Conservation (phyloP, 371 early-diverging fungal species). For the Saksenaea vasiformis region DNA sequence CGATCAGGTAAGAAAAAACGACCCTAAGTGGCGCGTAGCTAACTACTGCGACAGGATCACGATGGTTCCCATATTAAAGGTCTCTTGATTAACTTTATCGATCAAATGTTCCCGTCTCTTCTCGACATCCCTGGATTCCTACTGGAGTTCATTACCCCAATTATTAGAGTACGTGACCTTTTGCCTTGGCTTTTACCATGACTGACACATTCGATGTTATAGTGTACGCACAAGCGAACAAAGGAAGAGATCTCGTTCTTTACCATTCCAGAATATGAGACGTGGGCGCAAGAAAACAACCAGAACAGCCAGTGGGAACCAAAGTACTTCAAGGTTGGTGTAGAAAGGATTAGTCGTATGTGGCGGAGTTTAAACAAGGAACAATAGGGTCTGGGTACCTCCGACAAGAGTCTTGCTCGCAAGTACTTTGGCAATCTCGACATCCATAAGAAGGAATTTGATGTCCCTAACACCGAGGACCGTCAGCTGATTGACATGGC, state of each 20-base stretch:
- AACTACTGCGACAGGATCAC: constrained; percentile 72
- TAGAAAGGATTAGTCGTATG: neutral
- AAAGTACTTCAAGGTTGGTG: constrained; percentile 94
- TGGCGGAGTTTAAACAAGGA: neutral
- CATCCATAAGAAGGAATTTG: constrained; percentile 91
- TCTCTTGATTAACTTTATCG: constrained; percentile 98
- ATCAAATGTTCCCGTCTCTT: constrained; percentile 97
- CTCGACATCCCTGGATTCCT: constrained; percentile 96
- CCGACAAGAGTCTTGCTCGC: constrained; percentile 90
- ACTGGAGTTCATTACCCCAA: constrained; percentile 99
- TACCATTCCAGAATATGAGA: constrained; percentile 97
- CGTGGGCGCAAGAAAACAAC: constrained; percentile 80
- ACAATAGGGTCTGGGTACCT: constrained; percentile 95
- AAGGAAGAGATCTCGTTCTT: constrained; percentile 80
- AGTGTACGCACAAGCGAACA: constrained; percentile 62
- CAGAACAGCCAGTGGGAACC: constrained; percentile 75
- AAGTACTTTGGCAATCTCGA: constrained; percentile 90
- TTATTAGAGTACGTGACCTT: constrained; percentile 75
- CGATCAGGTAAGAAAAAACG: constrained; percentile 80
- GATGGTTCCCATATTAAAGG: constrained; percentile 99
- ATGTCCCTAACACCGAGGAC: constrained; percentile 65
- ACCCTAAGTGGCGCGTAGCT: neutral
- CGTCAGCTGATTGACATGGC: constrained; percentile 94
- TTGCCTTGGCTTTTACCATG: neutral
- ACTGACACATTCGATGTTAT: neutral